A percentile compares a stretch with the other conserved stretches of the same genome.
phyloP scores from a whole-genome alignment of 1,284 basidiomycete species.

The Fistulina hepatica region DNA sequence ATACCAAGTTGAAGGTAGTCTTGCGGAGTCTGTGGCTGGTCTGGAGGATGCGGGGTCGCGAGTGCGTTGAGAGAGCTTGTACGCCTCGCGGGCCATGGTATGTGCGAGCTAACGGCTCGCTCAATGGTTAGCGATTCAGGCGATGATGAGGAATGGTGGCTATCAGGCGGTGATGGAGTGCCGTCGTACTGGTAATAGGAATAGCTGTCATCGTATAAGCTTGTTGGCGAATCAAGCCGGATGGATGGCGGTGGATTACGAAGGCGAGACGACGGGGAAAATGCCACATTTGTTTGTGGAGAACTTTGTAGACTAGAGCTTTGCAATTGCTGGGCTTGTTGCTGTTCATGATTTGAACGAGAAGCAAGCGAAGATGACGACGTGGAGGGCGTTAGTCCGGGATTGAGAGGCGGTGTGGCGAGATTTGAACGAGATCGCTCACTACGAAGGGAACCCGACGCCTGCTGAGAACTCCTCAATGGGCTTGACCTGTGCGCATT shows the following conservation, averaged over 20 bases:
- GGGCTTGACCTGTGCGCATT: no score
- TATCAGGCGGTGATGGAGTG: constrained; percentile 28
- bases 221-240: constrained; percentile 32
- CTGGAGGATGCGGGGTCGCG: constrained; percentile 10
- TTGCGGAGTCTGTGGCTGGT: constrained; percentile 32
- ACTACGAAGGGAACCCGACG: no score
- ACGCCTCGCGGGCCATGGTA: constrained; percentile 3
- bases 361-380: background rate
- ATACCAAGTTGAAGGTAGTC: constrained; percentile 72
- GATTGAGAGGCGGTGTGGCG: no score
- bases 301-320: no score
- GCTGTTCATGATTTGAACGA: background rate
- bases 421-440: no score
- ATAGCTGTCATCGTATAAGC: constrained; percentile 55
- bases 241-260: constrained; percentile 22
- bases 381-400: no score
- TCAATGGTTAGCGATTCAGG: constrained; percentile 10
- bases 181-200: constrained; percentile 47
- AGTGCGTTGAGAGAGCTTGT: constrained; percentile 12
- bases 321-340: no score
- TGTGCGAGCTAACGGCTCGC: constrained; percentile 12
- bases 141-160: constrained; percentile 16
- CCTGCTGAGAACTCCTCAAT: no score
- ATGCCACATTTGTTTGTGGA: no score
- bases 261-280: no score